Evolutionary conservation across 2,329 filamentous ascomycete species (phyloP), one percentile per base, ranked within the genome.

Genomic region (Ascochyta rabiei): DNA sequence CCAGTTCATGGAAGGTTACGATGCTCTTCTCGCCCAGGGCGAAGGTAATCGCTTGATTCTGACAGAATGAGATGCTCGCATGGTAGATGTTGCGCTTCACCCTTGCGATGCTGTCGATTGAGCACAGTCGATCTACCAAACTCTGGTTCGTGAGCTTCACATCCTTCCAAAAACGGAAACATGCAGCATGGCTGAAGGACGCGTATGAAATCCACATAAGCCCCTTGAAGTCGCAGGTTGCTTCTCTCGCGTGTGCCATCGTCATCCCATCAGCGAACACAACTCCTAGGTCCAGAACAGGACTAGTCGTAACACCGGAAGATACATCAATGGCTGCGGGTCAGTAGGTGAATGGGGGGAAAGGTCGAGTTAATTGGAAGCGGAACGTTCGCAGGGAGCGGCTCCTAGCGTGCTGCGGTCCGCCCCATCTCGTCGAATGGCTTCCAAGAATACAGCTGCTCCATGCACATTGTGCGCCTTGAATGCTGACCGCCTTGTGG

Each of bases 321-420:
- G 28, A 6, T 13, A 30, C n/a, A 12, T 37, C 16, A 15, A 9
- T 26, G 8, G 15, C 19, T 26, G 37, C 28, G 8, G 18, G 30
- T 26, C 38, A 21, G 21, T 16, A 38, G 13, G 26, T 44, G 18
- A 18, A 2, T 37, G 21, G 15, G 16, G 26, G 26, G 26, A 37
- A 42, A 49, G 28, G n/a, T n/a, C 30, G 48, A 39, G 30, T 35
- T 46, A 21, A 16, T n/a, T 24, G 31, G 16, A 37, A 26, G 37
- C 45, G 45, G 37, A 28, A 41, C 28, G 26, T 45, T 46, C 35
- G 41, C 34, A 34, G 48, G 16, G 30, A 28, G 18, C 30, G 49
- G 43, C 34, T 37, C 21, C 28, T 34, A 28, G 43, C 39, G 43
- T 18, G 38, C 24, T 47, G 38, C 43, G 38, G 50, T 31, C 38